These are phyloP conservation scores for Pachysolen tannophilus DNA, from an alignment of 805 yeast species.

Conservation along the genomic window DNA sequence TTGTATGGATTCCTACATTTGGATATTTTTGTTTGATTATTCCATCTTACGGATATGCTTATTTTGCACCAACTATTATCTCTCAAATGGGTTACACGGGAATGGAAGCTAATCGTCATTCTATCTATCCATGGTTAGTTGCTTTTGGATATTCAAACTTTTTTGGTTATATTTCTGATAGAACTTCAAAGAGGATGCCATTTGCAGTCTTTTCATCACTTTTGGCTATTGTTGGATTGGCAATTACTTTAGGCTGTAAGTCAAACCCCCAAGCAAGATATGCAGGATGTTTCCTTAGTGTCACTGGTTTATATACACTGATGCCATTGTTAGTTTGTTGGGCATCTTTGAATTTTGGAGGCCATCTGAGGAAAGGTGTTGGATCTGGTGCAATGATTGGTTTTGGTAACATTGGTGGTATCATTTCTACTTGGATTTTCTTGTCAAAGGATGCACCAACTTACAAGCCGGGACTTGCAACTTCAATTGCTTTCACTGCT, in stretches of 20 bases:
- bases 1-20: constrained; percentile 49
- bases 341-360: constrained; percentile 46
- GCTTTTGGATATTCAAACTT: constrained; percentile 64
- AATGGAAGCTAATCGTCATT: constrained; percentile 67
- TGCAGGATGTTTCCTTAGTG: constrained; percentile 47
- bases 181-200: constrained; percentile 32
- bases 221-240: constrained; percentile 38
- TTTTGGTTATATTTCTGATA: constrained; percentile 59
- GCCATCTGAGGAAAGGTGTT: constrained; percentile 46
- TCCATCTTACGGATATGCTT: constrained; percentile 73
- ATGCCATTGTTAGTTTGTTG: constrained; percentile 56
- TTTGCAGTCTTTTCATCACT: constrained; percentile 17
- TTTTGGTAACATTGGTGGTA: constrained; percentile 58
- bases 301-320: constrained; percentile 42
- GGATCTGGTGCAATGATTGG: constrained; percentile 56
- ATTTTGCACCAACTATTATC: constrained; percentile 64
- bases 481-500: constrained; percentile 33
- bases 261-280: constrained; percentile 33
- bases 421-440: constrained; percentile 45
- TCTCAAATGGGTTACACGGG: constrained; percentile 56
- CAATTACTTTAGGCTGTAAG: constrained; percentile 36
- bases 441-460: constrained; percentile 41
- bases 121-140: constrained; percentile 79
- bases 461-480: constrained; percentile 39
- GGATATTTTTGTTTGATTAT: constrained; percentile 59